Evolutionary conservation across 768 basidiomycete genomes (phyloP).

Genomic region (Tylopilus felleus): DNA sequence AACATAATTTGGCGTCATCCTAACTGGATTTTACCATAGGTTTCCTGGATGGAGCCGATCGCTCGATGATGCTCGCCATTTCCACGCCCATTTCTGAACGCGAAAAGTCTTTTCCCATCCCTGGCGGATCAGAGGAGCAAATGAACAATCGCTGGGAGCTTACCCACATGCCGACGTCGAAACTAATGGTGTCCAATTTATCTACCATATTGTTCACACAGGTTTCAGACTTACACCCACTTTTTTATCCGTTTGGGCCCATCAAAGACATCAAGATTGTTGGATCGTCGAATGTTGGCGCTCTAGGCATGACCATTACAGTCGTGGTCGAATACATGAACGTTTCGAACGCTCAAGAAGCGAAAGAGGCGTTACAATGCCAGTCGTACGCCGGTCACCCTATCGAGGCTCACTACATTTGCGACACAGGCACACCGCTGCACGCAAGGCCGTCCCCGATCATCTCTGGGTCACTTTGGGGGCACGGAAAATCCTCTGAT

Average conservation of each 20-base stretch:
- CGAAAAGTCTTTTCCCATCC: constrained; percentile 23
- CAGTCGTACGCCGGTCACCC: constrained; percentile 56
- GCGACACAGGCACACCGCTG: constrained; percentile 12
- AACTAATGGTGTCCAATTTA: constrained; percentile 61
- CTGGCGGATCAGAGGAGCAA: constrained; percentile 32
- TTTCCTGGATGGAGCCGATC: constrained; percentile 80
- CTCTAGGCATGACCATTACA: constrained; percentile 41
- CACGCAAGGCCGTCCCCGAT: constrained; percentile 7
- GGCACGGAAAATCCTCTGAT: constrained; percentile 19
- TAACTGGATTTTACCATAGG: constrained; percentile 40
- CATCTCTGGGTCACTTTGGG: constrained; percentile 5
- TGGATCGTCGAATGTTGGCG: constrained; percentile 32
- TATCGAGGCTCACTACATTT: constrained; percentile 38
- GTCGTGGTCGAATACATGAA: constrained; percentile 65
- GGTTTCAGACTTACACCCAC: constrained; percentile 63
- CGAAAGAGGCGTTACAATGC: constrained; percentile 55
- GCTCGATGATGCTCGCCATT: constrained; percentile 57
- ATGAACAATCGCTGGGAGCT: constrained; percentile 31
- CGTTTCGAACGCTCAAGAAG: constrained; percentile 56
- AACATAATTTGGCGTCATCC: background rate
- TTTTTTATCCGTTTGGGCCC: constrained; percentile 68
- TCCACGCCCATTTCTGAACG: constrained; percentile 35
- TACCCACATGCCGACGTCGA: constrained; percentile 42
- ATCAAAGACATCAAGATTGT: constrained; percentile 60
- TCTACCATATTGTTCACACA: constrained; percentile 66